A percentile compares a stretch with the other conserved stretches of the same genome.
Evolutionary conservation across 768 basidiomycete species (phyloP).

Genomic region (Chlorophyllum brunneum): DNA sequence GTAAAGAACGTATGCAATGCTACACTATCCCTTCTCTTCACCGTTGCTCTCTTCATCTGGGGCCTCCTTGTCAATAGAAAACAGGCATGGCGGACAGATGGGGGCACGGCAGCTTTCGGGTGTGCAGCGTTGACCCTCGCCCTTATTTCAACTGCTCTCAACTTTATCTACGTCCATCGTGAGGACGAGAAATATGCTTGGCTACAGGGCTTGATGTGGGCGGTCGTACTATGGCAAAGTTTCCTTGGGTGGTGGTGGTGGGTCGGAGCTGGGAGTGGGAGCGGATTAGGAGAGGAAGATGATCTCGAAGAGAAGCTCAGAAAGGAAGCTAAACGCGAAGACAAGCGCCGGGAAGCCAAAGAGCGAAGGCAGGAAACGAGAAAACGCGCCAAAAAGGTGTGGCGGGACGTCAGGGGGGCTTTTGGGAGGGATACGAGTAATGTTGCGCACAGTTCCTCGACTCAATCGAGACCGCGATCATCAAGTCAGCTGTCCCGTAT

Average conservation of each 20-base stretch:
- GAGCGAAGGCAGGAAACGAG: conserved; percentile 46
- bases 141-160: conserved; percentile 75
- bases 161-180: conserved; percentile 80
- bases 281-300: conserved; percentile 37
- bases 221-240: conserved; percentile 94
- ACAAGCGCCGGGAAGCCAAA: conserved; percentile 40
- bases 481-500: neutral
- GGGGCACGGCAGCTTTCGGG: conserved; percentile 94
- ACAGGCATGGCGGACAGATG: conserved; percentile 94
- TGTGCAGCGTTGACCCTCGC: conserved; percentile 81
- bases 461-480: conserved; percentile 1
- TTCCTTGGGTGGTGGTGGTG: conserved; percentile 99
- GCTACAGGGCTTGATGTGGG: conserved; percentile 88
- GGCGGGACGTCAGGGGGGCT: conserved; percentile 52
- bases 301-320: conserved; percentile 65
- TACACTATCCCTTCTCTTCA: conserved; percentile 93
- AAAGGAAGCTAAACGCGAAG: conserved; percentile 51
- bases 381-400: conserved; percentile 52
- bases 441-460: conserved; percentile 3
- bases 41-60: conserved; percentile 86
- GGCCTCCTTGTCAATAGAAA: conserved; percentile 85
- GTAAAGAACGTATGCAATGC: conserved; percentile 95
- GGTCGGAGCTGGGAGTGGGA: conserved; percentile 89
- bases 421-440: conserved; percentile 26
- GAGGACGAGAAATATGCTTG: conserved; percentile 81